These are phyloP conservation scores for Penicillium maclennaniae DNA, from an alignment of 495 filamentous ascomycete species.

Conservation along the genomic window DNA sequence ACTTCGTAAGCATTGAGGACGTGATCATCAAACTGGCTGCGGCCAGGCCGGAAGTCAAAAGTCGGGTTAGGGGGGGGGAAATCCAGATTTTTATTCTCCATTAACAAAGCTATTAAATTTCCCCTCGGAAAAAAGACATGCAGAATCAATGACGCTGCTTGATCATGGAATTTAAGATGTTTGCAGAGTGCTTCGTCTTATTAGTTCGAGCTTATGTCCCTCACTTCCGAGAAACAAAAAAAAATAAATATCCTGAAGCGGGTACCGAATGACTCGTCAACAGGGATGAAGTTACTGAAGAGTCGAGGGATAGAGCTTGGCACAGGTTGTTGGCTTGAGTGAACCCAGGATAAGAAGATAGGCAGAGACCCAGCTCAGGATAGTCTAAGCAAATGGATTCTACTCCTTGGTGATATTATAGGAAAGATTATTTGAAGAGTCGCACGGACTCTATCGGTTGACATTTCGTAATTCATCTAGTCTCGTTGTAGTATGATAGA, in stretches of 20 bases:
- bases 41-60: background rate
- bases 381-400: background rate
- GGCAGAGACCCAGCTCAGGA: background rate
- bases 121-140: background rate
- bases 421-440: background rate
- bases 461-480: background rate
- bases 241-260: background rate
- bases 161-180: background rate
- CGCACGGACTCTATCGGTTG: background rate
- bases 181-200: background rate
- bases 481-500: background rate
- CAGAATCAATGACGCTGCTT: background rate
- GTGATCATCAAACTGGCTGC: background rate
- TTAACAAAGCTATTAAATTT: background rate
- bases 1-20: background rate
- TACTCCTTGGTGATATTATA: background rate
- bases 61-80: background rate
- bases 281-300: background rate
- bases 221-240: background rate
- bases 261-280: background rate
- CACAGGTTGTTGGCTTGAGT: too few species aligned
- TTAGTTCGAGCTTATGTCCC: background rate
- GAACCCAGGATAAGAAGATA: too few species aligned
- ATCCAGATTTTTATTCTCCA: background rate
- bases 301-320: background rate